A percentile compares a stretch with the other conserved stretches of the same genome.
Conservation (phyloP, 805 yeast genomes). For the Saturnispora saitoi region DNA sequence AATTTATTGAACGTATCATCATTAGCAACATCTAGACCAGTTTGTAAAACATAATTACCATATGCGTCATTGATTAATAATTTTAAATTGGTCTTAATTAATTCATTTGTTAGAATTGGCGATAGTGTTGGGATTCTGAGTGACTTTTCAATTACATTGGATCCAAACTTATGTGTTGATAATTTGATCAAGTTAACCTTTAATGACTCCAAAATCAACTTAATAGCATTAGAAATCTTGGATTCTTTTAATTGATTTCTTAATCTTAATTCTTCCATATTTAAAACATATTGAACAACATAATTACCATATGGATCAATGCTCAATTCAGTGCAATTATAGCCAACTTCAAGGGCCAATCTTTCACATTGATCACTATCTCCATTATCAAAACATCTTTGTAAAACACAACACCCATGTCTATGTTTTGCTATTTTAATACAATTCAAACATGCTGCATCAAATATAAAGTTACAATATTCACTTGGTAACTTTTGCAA, state of each 20-base stretch:
- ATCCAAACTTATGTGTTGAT: slow-evolving; percentile 54
- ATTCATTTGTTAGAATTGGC: slow-evolving; percentile 35
- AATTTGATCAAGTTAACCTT: slow-evolving; percentile 28
- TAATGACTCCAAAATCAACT: slow-evolving; percentile 25
- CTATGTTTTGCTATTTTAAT: slow-evolving; percentile 85
- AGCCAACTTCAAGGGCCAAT: slow-evolving; percentile 60
- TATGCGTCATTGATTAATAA: slow-evolving; percentile 47
- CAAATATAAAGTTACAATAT: slow-evolving; percentile 84
- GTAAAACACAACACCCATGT: slow-evolving; percentile 96
- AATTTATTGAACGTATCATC: slow-evolving; percentile 44
- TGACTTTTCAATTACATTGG: slow-evolving; percentile 51
- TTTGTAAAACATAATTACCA: slow-evolving; percentile 53
- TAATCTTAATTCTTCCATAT: slow-evolving; percentile 30
- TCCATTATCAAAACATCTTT: slow-evolving; percentile 91
- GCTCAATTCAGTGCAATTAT: slow-evolving; percentile 58
- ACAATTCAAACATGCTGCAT: slow-evolving; percentile 68
- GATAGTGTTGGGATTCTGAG: slow-evolving; percentile 40
- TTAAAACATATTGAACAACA: slow-evolving; percentile 85
- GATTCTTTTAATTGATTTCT: slow-evolving; percentile 23
- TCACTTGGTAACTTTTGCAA: slow-evolving; percentile 58
- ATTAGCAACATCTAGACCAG: slow-evolving; percentile 48
- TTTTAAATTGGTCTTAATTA: slow-evolving; percentile 32
- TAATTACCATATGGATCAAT: slow-evolving; percentile 95
- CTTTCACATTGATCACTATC: slow-evolving; percentile 56
- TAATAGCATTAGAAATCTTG: slow-evolving; percentile 25